Base-by-base conservation (phyloP, 495 filamentous ascomycete species). In the Talaromyces trachyspermus region DNA sequence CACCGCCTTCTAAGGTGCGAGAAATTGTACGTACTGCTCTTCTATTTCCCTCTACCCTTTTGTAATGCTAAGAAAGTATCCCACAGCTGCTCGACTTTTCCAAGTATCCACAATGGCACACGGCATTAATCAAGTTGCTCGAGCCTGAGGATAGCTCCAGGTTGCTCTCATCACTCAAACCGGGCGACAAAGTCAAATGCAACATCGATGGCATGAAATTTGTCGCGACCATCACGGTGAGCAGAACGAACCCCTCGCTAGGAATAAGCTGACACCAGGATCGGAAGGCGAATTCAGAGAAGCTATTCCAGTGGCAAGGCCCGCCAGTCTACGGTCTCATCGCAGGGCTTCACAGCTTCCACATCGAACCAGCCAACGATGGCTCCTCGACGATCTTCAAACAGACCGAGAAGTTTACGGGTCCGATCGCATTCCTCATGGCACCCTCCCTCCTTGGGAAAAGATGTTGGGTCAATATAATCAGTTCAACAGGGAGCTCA, bases 171-270 rank as follows among this genome's bases (percentile, higher is more conserved):
- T 24, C 53, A 2, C 54, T 62, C 7, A 17, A 14, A 4, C 11
- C 36, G 0, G 59, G 57, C 1, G 59, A 62, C 20, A 58, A 60
- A 35, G 25, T 62, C 1, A 41, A 60, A 18, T 43, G 48, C 30
- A 52, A 58, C 40, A 55, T 62, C n/a, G 57, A 62, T 30, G 51
- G 48, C 14, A 53, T 48, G 33, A 58, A 62, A 23, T 62, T 62
- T 24, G 46, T 55, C 12, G 59, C 59, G 6, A 55, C 59, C 24
- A 48, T 62, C 35, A 52, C 40, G 50, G 58, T 61, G 18, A 19
- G 52, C 22, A 51, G 22, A 3, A 12, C 14, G 19, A 7, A 10
- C 12, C 25, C 1, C 17, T 25, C 15, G 29, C n/a, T n/a, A 20
- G 25, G 25, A 9, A 40, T 8, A 45, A 11, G 19, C 14, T 2